Base-by-base conservation (phyloP, 768 basidiomycete genomes). In the Boletus rubropictus region DNA sequence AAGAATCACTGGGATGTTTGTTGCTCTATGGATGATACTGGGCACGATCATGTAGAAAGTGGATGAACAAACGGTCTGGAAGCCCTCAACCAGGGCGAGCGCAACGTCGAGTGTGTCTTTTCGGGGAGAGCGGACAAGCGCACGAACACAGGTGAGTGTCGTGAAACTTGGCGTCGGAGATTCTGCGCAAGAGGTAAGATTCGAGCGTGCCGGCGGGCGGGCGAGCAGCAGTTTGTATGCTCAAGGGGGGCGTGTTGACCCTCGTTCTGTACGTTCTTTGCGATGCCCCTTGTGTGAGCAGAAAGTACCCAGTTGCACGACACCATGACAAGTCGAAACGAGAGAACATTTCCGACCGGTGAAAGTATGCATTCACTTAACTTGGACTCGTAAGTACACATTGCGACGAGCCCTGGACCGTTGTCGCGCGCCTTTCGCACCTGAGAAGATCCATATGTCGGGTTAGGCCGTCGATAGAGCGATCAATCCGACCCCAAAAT, bases 31-130 rank as follows among this genome's bases (percentile, higher is more conserved):
- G 27, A 57, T 37, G n/a, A 72, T 42, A 20, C 57, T 41, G 33
- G 73, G 56, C 0, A 69, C 68, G 10, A 69, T 45, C 55, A 79
- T 69, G 42, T 68, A 69, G 5, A 73, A 68, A 39, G 72, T 75
- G 14, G 15, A 65, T 12, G 66, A 48, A 10, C 61, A 49, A 15
- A 69, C 11, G 25, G 25, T 9, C 25, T 7, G 25, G 11, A 29
- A 29, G 12, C 29, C 10, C 29, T 29, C 11, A 10, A 29, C 11
- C 29, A 29, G 29, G 10, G 29, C 10, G 29, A 29, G 3, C 10
- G 29, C 29, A 10, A 29, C 8, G 3, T 10, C 29, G 3, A 11
- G 29, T 29, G 29, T 29, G 10, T 29, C 2, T 29, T 10, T 10
- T 25, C 11, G 29, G 29, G 5, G 11, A 11, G 11, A 29, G 29